Base-by-base conservation (phyloP, 2,329 filamentous ascomycete species). In the Amauroascus verrucosus region DNA sequence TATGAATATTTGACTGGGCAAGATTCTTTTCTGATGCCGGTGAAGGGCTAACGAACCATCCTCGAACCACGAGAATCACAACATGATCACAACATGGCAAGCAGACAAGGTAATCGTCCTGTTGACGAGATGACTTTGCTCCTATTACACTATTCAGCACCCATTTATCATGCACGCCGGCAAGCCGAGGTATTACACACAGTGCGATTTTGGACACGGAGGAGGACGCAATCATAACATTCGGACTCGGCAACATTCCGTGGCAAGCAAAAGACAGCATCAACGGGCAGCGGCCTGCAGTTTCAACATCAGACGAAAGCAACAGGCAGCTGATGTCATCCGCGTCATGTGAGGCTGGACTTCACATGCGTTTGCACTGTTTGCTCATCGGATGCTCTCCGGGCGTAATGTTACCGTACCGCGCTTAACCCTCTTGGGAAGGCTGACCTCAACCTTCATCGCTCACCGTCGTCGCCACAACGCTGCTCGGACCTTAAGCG, bases 331-430 rank as follows among this genome's bases (percentile, higher is more conserved):
- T 43, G 48, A 51, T 35, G 41, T 52, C 50, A 52, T 52, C 24
- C 26, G 37, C 35, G 28, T 20, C 26, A 30, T 30, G 26, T 30
- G 26, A 32, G 28, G n/a, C 14, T n/a, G 7, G 33, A 24, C 22
- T 52, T 52, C 50, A 52, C 50, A 52, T 52, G 50, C 30, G 32
- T 52, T 52, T 52, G 50, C 50, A 52, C 30, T 52, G 50, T 52
- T 52, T 52, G 50, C 43, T 28, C 43, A 24, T 46, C 50, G 50
- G 50, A 30, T 46, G 32, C 20, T 38, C 6, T 52, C 50, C 50
- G 50, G 26, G 30, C 5, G 46, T 46, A 30, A 33, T 45, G 8
- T 28, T 28, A 9, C 40, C 28, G 13, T 48, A 1, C 6, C 14
- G n/a, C 48, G 48, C 48, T 50, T 43, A 35, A 3, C 48, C 37